Percentiles rank a stretch among this genome's conserved stretches.
phyloP scores from a whole-genome alignment of 1,284 basidiomycete species.

The Neolentinus lepideus region DNA sequence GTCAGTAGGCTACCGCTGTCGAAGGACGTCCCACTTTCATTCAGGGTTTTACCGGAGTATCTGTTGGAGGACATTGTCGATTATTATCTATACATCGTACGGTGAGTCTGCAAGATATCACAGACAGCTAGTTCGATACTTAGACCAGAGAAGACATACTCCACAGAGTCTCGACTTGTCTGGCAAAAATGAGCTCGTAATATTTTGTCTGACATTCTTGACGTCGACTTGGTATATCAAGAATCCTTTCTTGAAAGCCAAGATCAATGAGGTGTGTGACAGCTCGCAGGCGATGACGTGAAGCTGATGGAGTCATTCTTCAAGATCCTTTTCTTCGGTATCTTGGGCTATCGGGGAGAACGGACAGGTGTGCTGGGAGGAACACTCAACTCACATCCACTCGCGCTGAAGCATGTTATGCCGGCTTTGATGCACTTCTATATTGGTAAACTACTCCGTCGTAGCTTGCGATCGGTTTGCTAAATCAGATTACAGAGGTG shows the following conservation, averaged over 20 bases:
- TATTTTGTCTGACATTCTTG: constrained; percentile 89
- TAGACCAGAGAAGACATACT: constrained; percentile 41
- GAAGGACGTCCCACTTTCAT: constrained; percentile 75
- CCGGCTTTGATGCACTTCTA: constrained; percentile 93
- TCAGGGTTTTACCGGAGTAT: constrained; percentile 92
- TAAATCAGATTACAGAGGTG: constrained; percentile 57
- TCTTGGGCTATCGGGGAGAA: constrained; percentile 71
- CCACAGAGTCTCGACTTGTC: constrained; percentile 79
- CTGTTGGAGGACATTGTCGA: constrained; percentile 93
- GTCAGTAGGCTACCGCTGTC: constrained; percentile 73
- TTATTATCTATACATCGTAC: constrained; percentile 78
- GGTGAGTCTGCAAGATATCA: constrained; percentile 37
- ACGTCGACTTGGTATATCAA: constrained; percentile 96
- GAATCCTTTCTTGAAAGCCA: constrained; percentile 98
- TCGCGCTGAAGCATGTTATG: constrained; percentile 88
- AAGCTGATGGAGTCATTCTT: constrained; percentile 6
- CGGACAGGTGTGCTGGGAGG: constrained; percentile 77
- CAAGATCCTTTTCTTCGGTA: constrained; percentile 81
- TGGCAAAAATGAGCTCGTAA: constrained; percentile 84
- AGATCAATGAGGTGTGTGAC: constrained; percentile 80
- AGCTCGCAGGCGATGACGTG: background rate
- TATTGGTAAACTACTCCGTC: constrained; percentile 55
- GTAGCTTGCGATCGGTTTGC: background rate
- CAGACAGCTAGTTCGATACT: constrained; percentile 6
- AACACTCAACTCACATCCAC: constrained; percentile 75